phyloP scores from a whole-genome alignment of 176 grass and related monocot genomes.

The Phoenix roebelenii region DNA sequence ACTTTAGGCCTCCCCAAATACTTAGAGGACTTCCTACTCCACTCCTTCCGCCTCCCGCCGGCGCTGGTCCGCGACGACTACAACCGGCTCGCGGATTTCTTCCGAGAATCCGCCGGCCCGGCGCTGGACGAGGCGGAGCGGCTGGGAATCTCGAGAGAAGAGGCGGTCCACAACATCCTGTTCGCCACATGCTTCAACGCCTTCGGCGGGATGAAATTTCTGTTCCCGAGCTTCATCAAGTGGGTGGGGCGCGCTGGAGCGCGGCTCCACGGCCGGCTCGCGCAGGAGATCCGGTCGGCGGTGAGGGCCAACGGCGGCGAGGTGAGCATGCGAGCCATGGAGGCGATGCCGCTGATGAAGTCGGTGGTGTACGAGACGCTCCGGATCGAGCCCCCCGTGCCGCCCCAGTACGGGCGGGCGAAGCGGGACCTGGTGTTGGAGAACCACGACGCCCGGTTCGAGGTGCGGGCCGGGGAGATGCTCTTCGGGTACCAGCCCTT shows the following conservation, averaged over 20 bases:
- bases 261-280: background rate
- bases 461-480: conserved; percentile 13
- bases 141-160: conserved; percentile 3
- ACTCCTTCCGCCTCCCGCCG: conserved; percentile 15
- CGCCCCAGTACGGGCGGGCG: conserved; percentile 11
- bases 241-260: background rate
- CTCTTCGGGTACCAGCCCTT: conserved; percentile 17
- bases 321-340: conserved; percentile 2
- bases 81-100: background rate
- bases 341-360: conserved; percentile 7
- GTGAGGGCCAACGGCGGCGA: background rate
- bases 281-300: conserved; percentile 1
- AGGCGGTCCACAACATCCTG: conserved; percentile 15
- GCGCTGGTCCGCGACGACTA: conserved; percentile 1
- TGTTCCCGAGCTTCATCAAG: conserved; percentile 3
- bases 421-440: conserved; percentile 6
- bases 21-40: conserved; percentile 9
- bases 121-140: background rate
- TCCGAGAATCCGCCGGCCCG: background rate
- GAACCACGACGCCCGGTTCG: conserved; percentile 14
- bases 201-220: conserved; percentile 7
- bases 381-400: conserved; percentile 15
- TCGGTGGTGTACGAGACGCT: conserved; percentile 9
- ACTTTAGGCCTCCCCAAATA: background rate
- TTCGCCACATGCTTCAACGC: conserved; percentile 19